Conservation (phyloP, 2,329 filamentous ascomycete species). For the Phyllosticta paracitricarpa region DNA sequence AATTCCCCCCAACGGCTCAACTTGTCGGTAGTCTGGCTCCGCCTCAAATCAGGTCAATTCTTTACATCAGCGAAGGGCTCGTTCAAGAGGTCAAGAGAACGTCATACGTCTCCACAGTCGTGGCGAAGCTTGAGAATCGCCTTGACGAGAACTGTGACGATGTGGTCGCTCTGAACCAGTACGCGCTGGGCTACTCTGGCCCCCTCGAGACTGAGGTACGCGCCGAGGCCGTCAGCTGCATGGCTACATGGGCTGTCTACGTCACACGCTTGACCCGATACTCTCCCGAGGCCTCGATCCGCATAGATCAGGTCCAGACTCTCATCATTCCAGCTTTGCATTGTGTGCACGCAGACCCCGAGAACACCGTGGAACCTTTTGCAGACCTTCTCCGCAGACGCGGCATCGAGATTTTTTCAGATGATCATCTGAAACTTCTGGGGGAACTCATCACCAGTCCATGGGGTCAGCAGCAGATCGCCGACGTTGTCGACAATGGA, state of each 20-base stretch:
- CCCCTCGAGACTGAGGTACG: background rate
- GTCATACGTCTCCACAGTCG: background rate
- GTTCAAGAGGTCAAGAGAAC: slow-evolving; percentile 47
- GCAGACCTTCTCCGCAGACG: slow-evolving; percentile 55
- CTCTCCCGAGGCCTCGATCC: background rate
- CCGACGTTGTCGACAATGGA: slow-evolving; percentile 47
- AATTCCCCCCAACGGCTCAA: slow-evolving; percentile 34
- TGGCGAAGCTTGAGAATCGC: slow-evolving; percentile 1
- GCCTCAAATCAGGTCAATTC: slow-evolving; percentile 44
- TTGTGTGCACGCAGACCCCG: slow-evolving; percentile 23
- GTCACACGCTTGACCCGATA: slow-evolving; percentile 1
- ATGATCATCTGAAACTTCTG: slow-evolving; percentile 42
- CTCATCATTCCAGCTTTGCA: slow-evolving; percentile 8
- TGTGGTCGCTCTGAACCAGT: background rate
- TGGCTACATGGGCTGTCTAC: slow-evolving; percentile 9
- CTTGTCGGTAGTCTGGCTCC: slow-evolving; percentile 39
- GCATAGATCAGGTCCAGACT: slow-evolving; percentile 2
- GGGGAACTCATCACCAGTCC: slow-evolving; percentile 46
- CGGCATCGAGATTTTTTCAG: slow-evolving; percentile 49
- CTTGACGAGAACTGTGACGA: slow-evolving; percentile 6
- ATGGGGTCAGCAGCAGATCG: slow-evolving; percentile 50
- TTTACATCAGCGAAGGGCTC: slow-evolving; percentile 56
- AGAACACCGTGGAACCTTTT: slow-evolving; percentile 53
- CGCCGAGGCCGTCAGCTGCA: slow-evolving; percentile 6
- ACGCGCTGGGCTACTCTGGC: slow-evolving; percentile 1